These are phyloP conservation scores for Wickerhamomyces sp. DNA, from an alignment of 1,139 yeast genomes.

Conservation along the genomic window DNA sequence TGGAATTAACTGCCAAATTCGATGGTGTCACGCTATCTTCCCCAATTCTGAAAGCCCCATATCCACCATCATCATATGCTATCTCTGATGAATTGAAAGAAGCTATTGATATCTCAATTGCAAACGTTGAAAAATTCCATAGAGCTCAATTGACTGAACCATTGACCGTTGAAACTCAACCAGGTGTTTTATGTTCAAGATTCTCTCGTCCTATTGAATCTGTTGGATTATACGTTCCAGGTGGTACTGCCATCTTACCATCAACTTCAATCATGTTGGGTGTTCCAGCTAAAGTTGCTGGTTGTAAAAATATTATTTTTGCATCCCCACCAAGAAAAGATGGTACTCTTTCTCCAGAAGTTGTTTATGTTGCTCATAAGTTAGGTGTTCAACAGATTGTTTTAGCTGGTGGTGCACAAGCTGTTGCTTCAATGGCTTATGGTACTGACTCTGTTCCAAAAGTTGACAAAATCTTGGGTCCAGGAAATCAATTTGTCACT, in stretches of 20 bases:
- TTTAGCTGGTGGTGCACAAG: slow-evolving; percentile 99
- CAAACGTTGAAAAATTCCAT: slow-evolving; percentile 88
- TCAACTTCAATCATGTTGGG: slow-evolving; percentile 98
- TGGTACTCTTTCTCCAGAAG: slow-evolving; percentile 94
- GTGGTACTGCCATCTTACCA: slow-evolving; percentile 97
- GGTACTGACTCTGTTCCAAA: slow-evolving; percentile 91
- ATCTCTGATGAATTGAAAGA: slow-evolving; percentile 71
- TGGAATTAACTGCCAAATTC: slow-evolving; percentile 84
- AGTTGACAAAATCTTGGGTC: slow-evolving; percentile 96
- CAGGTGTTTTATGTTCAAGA: slow-evolving; percentile 91
- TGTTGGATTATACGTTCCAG: slow-evolving; percentile 95
- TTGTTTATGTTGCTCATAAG: slow-evolving; percentile 94
- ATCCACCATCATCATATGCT: slow-evolving; percentile 69
- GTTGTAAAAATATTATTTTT: slow-evolving; percentile 85
- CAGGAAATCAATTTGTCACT: slow-evolving; percentile 98
- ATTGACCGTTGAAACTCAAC: slow-evolving; percentile 85
- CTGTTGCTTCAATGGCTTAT: slow-evolving; percentile 97
- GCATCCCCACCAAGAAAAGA: slow-evolving; percentile 98
- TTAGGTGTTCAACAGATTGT: slow-evolving; percentile 88
- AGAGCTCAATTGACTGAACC: slow-evolving; percentile 79
- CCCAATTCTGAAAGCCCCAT: slow-evolving; percentile 86
- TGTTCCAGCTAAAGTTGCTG: slow-evolving; percentile 98
- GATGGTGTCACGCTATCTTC: slow-evolving; percentile 71
- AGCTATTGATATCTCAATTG: slow-evolving; percentile 86
- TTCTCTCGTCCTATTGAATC: slow-evolving; percentile 92